These are phyloP conservation scores for Argentina anserina DNA, from an alignment of 306 rosid genomes.

Conservation along the genomic window DNA sequence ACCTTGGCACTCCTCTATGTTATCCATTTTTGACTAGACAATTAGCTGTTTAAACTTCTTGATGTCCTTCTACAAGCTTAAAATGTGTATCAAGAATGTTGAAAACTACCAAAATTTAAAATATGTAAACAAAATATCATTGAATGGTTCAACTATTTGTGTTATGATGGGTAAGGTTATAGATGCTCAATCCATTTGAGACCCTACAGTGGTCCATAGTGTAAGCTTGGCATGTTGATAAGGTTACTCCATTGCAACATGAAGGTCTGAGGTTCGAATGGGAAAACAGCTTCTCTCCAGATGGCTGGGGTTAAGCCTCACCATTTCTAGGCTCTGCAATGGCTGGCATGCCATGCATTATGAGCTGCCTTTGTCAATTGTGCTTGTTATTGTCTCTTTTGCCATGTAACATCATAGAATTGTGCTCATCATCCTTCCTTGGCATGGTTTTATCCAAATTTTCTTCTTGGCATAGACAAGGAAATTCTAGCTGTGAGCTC, in stretches of 20 bases:
- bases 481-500: conserved; percentile 3
- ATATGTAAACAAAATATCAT: background rate
- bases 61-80: background rate
- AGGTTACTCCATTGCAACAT: background rate
- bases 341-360: background rate
- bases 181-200: background rate
- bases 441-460: background rate
- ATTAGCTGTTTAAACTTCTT: conserved; percentile 6
- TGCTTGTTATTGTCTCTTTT: background rate
- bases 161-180: background rate
- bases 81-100: conserved; percentile 2
- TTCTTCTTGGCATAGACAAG: background rate
- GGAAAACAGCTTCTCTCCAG: background rate
- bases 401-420: background rate
- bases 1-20: background rate
- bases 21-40: too few species aligned
- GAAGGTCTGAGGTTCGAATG: background rate
- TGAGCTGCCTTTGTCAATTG: background rate
- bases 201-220: background rate
- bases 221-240: background rate
- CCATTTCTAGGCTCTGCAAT: background rate
- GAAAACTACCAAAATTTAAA: background rate
- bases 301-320: background rate
- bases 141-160: background rate
- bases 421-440: background rate